Evolutionary conservation across 2,329 filamentous ascomycete genomes (phyloP).

Genomic region (Cytospora piceae): DNA sequence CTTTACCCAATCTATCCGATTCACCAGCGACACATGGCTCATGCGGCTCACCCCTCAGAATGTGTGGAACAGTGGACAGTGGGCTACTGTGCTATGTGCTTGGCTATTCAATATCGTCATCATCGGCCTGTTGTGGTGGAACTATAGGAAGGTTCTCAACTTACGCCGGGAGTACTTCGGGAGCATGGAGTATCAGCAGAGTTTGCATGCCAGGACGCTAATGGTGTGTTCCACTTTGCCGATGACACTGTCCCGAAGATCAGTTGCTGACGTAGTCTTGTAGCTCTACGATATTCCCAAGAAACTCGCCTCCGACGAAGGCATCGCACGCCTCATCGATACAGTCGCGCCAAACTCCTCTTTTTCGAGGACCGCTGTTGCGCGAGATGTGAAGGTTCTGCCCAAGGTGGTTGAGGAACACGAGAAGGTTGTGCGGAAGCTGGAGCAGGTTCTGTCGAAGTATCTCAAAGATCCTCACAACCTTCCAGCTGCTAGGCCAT

Average conservation of each 20-base stretch:
- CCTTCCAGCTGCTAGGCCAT: conserved; percentile 75
- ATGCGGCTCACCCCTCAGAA: conserved; percentile 63
- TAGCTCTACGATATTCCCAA: conserved; percentile 84
- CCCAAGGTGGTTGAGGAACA: conserved; percentile 86
- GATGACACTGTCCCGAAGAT: background rate
- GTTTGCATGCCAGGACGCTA: conserved; percentile 74
- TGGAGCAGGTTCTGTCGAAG: conserved; percentile 83
- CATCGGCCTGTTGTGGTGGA: conserved; percentile 84
- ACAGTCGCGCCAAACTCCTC: conserved; percentile 77
- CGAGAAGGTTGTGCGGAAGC: conserved; percentile 74
- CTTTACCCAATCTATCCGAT: conserved; percentile 53
- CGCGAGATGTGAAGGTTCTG: conserved; percentile 88
- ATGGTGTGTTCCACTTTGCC: conserved; percentile 53
- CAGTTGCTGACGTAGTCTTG: conserved; percentile 30
- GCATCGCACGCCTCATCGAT: conserved; percentile 82
- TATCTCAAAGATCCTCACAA: conserved; percentile 87
- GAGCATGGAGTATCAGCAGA: conserved; percentile 84
- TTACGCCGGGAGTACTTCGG: conserved; percentile 82
- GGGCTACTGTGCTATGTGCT: conserved; percentile 62
- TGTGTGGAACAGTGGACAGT: conserved; percentile 56
- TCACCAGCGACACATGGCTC: conserved; percentile 51
- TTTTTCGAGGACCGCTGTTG: conserved; percentile 79
- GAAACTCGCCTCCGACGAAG: conserved; percentile 79
- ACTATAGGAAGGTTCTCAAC: conserved; percentile 74
- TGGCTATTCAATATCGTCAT: conserved; percentile 76